A percentile compares a stretch with the other conserved stretches of the same genome.
These are phyloP conservation scores for Nannizzia gypsea DNA, from an alignment of 2,329 filamentous ascomycete genomes.

Conservation along the genomic window DNA sequence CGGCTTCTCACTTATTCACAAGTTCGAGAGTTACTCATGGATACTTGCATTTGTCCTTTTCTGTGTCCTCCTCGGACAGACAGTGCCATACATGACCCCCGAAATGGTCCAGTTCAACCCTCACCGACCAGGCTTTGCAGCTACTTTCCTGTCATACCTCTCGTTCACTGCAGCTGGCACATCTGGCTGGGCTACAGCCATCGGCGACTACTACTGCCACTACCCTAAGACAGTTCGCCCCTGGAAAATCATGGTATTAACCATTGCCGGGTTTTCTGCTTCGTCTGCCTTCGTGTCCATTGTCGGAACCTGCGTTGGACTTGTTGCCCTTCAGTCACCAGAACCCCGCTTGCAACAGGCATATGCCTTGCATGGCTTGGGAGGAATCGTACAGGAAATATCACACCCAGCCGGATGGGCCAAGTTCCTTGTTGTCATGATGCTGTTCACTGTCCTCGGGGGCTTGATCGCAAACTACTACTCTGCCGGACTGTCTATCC, in stretches of 20 bases:
- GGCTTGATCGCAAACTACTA: slow-evolving; percentile 36
- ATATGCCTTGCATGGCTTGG: neutral
- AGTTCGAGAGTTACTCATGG: slow-evolving; percentile 4
- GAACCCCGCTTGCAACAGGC: neutral
- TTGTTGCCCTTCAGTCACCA: neutral
- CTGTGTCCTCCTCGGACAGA: slow-evolving; percentile 3
- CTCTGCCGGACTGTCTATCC: slow-evolving; percentile 34
- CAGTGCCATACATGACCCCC: neutral
- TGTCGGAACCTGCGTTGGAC: neutral
- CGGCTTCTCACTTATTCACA: slow-evolving; percentile 3
- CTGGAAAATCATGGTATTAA: neutral
- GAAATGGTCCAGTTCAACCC: neutral
- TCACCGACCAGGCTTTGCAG: neutral
- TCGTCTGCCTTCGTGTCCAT: neutral
- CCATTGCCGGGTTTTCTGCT: neutral
- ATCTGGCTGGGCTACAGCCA: slow-evolving; percentile 1
- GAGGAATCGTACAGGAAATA: neutral
- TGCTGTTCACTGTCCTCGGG: slow-evolving; percentile 12
- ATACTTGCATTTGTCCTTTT: slow-evolving; percentile 1
- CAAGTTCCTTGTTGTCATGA: slow-evolving; percentile 6
- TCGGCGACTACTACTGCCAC: slow-evolving; percentile 6
- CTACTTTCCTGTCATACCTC: slow-evolving; percentile 1
- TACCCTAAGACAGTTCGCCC: neutral
- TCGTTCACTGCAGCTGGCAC: neutral
- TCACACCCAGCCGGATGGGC: neutral